Base-by-base conservation (phyloP, 345 rosid species). In the Lumnitzera racemosa region DNA sequence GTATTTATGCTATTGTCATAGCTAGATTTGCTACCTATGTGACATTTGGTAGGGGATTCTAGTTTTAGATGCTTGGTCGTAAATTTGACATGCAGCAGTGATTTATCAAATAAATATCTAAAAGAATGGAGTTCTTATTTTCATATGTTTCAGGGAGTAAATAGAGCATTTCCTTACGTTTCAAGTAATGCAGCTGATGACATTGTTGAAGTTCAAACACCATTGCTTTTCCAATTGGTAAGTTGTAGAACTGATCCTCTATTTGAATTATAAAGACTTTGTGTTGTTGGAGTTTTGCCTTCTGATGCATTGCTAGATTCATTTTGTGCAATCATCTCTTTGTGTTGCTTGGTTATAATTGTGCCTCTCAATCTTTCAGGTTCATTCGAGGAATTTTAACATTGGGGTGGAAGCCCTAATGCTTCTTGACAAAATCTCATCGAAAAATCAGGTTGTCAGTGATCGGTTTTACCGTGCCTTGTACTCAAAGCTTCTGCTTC, bases 141-240 rank as follows among this genome's bases (percentile, higher is more conserved):
- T 49, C 55, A 60, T 52, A 73, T 61, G 47, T 64, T 59, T 41
- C 82, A 94, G 99, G 99, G 99, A 64, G 81, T 90, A 66, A 94
- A 94, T 76, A 81, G 99, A 72, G 99, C 96, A 68, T 90, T 94
- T 82, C 99, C 99, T 53, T 94, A 74, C 67, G 99, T 94, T 77
- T 86, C 89, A 60, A 78, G 84, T 62, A 68, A 71, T 59, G 99
- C 88, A 75, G 95, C 87, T 15, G 96, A 90, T 76, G 96, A 80
- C 71, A 74, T 94, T 68, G 78, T 88, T 78, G 97, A 90, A 74
- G 68, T 69, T 27, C 91, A 94, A 74, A 90, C 92, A 61, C 97
- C 96, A 13, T 76, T 83, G 82, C 97, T 94, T 65, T 94, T 94
- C 80, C 82, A 80, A 63, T 63, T 90, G 89, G 97, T 90, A 79